Conservation (phyloP, 768 basidiomycete genomes). For the Leccinum rimulosum region DNA sequence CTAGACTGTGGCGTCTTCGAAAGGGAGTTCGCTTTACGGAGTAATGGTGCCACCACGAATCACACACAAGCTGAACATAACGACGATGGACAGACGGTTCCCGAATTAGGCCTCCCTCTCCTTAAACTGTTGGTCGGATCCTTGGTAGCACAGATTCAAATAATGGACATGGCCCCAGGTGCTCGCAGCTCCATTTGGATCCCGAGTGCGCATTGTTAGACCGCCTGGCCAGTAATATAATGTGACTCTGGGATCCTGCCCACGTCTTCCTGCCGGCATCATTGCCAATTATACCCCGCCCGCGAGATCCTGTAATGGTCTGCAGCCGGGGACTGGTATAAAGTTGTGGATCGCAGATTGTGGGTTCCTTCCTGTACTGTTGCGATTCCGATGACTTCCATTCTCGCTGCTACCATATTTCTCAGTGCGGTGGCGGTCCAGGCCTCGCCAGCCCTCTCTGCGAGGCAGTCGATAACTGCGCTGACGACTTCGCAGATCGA, state of each 20-base stretch:
- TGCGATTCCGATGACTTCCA: slow-evolving; percentile 15
- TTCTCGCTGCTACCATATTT: slow-evolving; percentile 14
- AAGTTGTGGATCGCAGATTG: background rate
- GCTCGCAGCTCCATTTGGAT: background rate
- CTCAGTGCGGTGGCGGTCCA: slow-evolving; percentile 12
- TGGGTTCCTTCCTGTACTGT: background rate
- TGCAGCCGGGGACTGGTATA: background rate
- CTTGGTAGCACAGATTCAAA: background rate
- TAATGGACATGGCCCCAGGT: background rate
- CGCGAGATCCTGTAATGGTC: background rate
- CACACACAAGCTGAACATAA: too few species aligned
- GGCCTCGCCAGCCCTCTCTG: slow-evolving; percentile 27
- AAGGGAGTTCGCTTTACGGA: background rate
- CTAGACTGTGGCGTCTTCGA: background rate
- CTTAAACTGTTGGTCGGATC: too few species aligned
- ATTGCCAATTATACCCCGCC: background rate
- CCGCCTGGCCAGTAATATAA: background rate
- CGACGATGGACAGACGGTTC: too few species aligned
- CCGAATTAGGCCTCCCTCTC: too few species aligned
- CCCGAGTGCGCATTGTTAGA: background rate
- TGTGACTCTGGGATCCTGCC: background rate
- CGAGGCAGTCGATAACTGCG: slow-evolving; percentile 39
- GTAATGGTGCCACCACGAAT: too few species aligned
- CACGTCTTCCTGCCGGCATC: background rate
- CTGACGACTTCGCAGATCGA: slow-evolving; percentile 41